Percentiles rank a stretch among this genome's conserved stretches.
These are phyloP conservation scores for Amylocarpus encephaloides DNA, from an alignment of 2,329 filamentous ascomycete genomes.

Conservation along the genomic window DNA sequence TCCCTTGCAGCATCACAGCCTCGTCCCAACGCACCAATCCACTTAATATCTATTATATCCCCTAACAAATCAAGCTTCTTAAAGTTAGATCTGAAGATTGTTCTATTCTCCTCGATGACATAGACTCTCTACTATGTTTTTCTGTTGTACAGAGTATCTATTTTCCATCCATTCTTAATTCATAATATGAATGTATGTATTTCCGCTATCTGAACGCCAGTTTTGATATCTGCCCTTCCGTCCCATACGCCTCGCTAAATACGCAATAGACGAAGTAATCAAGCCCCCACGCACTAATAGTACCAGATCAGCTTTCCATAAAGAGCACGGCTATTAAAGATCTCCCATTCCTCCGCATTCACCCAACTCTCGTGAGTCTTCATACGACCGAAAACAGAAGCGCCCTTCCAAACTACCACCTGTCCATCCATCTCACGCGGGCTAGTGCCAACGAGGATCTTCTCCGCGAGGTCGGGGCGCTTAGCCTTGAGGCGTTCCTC, in stretches of 20 bases:
- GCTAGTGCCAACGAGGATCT: slow-evolving; percentile 59
- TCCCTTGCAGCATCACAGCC: too few relatives aligned
- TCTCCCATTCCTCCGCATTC: slow-evolving; percentile 78
- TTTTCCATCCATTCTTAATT: too few relatives aligned
- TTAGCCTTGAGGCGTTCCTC: slow-evolving; percentile 73
- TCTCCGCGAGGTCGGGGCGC: slow-evolving; percentile 52
- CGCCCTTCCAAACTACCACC: slow-evolving; percentile 97
- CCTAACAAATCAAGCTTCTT: too few relatives aligned
- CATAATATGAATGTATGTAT: too few relatives aligned
- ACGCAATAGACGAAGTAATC: neutral
- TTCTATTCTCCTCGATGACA: too few relatives aligned
- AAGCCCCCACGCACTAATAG: slow-evolving; percentile 15
- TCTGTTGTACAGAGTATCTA: too few relatives aligned
- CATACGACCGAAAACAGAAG: slow-evolving; percentile 84
- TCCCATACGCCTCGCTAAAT: neutral
- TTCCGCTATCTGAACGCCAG: too few relatives aligned
- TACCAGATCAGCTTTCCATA: slow-evolving; percentile 63
- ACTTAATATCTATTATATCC: too few relatives aligned
- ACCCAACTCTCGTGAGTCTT: slow-evolving; percentile 94
- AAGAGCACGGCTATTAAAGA: slow-evolving; percentile 71
- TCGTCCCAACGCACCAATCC: too few relatives aligned
- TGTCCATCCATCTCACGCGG: slow-evolving; percentile 94
- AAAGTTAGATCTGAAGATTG: too few relatives aligned
- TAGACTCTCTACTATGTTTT: too few relatives aligned
- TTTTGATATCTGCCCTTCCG: neutral